These are phyloP conservation scores for Avena sativa DNA, from an alignment of 176 grass and related monocot genomes.

Conservation along the genomic window DNA sequence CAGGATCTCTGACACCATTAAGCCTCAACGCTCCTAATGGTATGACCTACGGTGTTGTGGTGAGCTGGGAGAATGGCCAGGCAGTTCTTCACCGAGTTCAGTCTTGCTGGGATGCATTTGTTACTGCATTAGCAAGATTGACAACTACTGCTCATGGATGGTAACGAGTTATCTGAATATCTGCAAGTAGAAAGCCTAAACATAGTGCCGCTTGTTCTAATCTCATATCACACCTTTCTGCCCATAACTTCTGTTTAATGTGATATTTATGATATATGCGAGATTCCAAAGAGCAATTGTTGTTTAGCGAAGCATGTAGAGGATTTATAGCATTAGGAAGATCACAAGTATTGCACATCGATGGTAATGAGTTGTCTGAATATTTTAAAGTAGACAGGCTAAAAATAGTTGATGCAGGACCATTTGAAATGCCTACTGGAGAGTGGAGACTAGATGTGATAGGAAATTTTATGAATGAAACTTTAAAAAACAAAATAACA, in stretches of 20 bases:
- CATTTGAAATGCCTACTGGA: background rate
- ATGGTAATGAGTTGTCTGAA: background rate
- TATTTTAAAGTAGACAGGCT: background rate
- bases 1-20: conserved; percentile 7
- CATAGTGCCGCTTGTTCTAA: background rate
- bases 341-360: background rate
- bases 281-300: background rate
- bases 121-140: background rate
- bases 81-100: background rate
- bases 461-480: background rate
- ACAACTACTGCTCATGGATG: background rate
- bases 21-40: conserved; percentile 36
- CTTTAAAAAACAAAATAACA: background rate
- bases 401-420: background rate
- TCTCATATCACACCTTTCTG: conserved; percentile 1
- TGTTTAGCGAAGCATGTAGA: background rate
- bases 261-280: background rate
- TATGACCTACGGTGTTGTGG: conserved; percentile 18
- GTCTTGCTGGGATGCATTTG: conserved; percentile 44
- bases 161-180: background rate
- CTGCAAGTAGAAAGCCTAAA: background rate
- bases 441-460: background rate
- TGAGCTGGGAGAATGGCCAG: background rate
- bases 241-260: background rate
- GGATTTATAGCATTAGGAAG: background rate